Conservation (phyloP, 2,329 filamentous ascomycete genomes). For the Diplodia seriata region DNA sequence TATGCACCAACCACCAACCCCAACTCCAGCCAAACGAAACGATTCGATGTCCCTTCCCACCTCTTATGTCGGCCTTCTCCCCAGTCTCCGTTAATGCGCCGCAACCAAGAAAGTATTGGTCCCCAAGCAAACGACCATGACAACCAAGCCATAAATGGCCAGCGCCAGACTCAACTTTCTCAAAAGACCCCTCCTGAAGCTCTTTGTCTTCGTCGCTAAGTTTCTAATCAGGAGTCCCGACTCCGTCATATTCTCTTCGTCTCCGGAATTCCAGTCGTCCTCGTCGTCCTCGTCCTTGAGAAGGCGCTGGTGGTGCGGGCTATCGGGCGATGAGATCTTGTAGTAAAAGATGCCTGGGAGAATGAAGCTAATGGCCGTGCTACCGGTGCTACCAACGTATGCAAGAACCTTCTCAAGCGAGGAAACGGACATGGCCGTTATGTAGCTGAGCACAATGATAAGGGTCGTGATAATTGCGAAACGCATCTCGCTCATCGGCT, state of each 20-base stretch:
- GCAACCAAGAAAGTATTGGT: slow-evolving; percentile 84
- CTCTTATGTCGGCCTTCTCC: neutral
- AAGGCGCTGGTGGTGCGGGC: slow-evolving; percentile 81
- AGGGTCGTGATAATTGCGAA: slow-evolving; percentile 89
- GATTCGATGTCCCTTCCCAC: neutral
- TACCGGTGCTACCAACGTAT: slow-evolving; percentile 93
- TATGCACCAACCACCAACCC: slow-evolving; percentile 5
- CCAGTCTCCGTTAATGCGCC: slow-evolving; percentile 60
- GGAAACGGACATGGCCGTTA: slow-evolving; percentile 87
- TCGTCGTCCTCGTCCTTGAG: slow-evolving; percentile 91
- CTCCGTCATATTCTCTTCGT: slow-evolving; percentile 54
- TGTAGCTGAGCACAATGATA: slow-evolving; percentile 84
- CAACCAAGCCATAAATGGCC: slow-evolving; percentile 80
- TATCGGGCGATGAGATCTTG: slow-evolving; percentile 92
- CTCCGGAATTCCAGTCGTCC: slow-evolving; percentile 65
- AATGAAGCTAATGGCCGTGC: slow-evolving; percentile 96
- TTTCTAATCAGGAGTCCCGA: slow-evolving; percentile 20
- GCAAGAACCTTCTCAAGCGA: slow-evolving; percentile 90
- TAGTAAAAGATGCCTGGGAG: slow-evolving; percentile 97
- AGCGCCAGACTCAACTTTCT: slow-evolving; percentile 77
- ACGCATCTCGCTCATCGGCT: slow-evolving; percentile 78
- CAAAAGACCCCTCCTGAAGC: slow-evolving; percentile 68
- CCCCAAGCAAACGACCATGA: slow-evolving; percentile 87
- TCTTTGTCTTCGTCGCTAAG: slow-evolving; percentile 62
- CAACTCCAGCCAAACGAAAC: slow-evolving; percentile 7